Evolutionary conservation across 2,329 filamentous ascomycete genomes (phyloP).

Genomic region (Bipolaris zeicola): DNA sequence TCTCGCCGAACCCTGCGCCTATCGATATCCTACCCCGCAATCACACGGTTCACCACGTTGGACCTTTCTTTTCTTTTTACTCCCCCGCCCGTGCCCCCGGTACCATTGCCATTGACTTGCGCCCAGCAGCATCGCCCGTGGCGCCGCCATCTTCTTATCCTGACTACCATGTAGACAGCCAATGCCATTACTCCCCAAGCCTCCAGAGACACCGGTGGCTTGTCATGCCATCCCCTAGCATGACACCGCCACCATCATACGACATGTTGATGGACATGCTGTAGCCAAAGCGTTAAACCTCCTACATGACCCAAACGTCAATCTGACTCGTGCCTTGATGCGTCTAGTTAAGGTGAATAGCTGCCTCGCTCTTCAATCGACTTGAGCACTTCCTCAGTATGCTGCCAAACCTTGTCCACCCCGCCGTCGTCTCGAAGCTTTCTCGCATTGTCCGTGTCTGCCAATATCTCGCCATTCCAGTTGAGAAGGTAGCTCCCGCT

Average conservation of each 20-base stretch:
- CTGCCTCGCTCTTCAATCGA: conserved; percentile 25
- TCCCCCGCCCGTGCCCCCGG: not conserved
- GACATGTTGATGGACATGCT: too few relatives aligned
- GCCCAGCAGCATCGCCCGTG: not conserved
- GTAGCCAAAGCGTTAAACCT: not conserved
- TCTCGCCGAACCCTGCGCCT: conserved; percentile 5
- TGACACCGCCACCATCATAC: not conserved
- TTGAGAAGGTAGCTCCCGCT: conserved; percentile 36
- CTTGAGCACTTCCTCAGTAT: conserved; percentile 41
- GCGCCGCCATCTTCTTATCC: not conserved
- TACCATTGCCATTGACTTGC: not conserved
- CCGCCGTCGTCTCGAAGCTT: conserved; percentile 30
- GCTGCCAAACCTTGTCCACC: conserved; percentile 37
- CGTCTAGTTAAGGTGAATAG: not conserved
- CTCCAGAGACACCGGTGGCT: too few relatives aligned
- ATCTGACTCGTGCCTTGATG: not conserved
- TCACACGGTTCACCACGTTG: not conserved
- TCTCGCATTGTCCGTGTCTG: conserved; percentile 22
- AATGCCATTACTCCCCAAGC: not conserved
- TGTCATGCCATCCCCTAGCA: not conserved
- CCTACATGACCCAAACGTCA: not conserved
- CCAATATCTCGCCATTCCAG: conserved; percentile 31
- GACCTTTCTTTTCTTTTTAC: not conserved
- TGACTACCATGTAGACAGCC: too few relatives aligned
- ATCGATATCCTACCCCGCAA: conserved; percentile 10